Evolutionary conservation across 306 rosid genomes (phyloP), one percentile per base, ranked within the genome.

Genomic region (Cucurbita moschata): DNA sequence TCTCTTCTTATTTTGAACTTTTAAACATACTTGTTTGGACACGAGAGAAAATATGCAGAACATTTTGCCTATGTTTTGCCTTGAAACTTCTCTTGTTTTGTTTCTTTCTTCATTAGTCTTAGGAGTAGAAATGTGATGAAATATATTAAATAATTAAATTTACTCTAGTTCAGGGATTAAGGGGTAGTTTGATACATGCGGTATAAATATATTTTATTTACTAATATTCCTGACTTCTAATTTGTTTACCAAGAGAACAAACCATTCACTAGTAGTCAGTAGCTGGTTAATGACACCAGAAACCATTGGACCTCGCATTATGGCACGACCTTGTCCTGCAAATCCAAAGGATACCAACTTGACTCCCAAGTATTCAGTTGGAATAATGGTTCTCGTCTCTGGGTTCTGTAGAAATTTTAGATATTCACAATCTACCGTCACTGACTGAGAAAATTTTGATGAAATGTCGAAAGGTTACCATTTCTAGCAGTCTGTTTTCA

Each of bases 301-400:
- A 83, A 95, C 99, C 99, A 88, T 95, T 70, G 99, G 97, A 57
- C 99, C 99, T 52, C 99, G 92, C 99, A 91, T 95, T 67, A 95
- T 81, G 15, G 99, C 99, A 57, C 96, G 97, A 56, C 97, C 99
- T 84, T 95, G 96, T 73, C 99, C 97, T 13, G 99, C 83, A 83
- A 91, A 94, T 80, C 99, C 99, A 78, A 94, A 95, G 46, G 99
- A 95, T 74, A 95, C 85, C 89, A 95, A 81, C 85, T 95, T 95
- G 72, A 91, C 97, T 68, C 99, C 97, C 81, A 89, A 14, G 87
- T 89, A 91, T 74, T 94, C 99, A 44, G 96, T 95, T 77, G 99
- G 97, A 83, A 91, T 83, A 76, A 91, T 91, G 83, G 91, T 86
- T 81, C 65, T 84, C 87, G 85, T 91, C 84, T 84, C 97, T 63